These are phyloP conservation scores for Xerocomus brunneocitrinus DNA, from an alignment of 768 basidiomycete species.

Conservation along the genomic window DNA sequence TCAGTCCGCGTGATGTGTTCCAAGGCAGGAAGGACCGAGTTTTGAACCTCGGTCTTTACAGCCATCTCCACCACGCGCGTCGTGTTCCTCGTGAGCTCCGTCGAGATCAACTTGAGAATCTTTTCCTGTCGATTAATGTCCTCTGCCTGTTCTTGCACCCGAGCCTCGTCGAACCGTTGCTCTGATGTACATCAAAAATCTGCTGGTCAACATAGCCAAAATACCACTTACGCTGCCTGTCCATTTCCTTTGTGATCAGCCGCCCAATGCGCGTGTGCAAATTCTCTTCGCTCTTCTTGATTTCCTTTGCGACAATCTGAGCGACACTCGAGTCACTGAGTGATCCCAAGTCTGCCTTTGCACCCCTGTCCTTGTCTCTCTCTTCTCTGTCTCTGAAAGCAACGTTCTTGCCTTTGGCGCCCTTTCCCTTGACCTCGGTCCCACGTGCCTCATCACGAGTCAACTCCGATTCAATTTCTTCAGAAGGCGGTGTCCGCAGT, in stretches of 20 bases:
- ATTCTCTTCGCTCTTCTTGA: slow-evolving; percentile 78
- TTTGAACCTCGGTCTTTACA: slow-evolving; percentile 80
- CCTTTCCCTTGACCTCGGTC: slow-evolving; percentile 48
- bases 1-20: slow-evolving; percentile 80
- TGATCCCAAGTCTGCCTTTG: slow-evolving; percentile 23
- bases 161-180: slow-evolving; percentile 78
- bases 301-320: slow-evolving; percentile 66
- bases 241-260: slow-evolving; percentile 80
- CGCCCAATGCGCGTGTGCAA: slow-evolving; percentile 73
- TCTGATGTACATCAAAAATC: slow-evolving; percentile 40
- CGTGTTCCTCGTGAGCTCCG: slow-evolving; percentile 81
- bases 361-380: slow-evolving; percentile 33
- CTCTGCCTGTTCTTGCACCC: slow-evolving; percentile 70
- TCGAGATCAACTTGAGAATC: slow-evolving; percentile 84
- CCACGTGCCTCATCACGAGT: slow-evolving; percentile 54
- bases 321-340: slow-evolving; percentile 54
- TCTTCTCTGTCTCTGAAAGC: slow-evolving; percentile 60
- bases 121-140: slow-evolving; percentile 86
- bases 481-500: slow-evolving; percentile 65
- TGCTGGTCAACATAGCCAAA: slow-evolving; percentile 1
- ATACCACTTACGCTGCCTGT: slow-evolving; percentile 71
- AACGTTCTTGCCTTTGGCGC: slow-evolving; percentile 51
- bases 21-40: slow-evolving; percentile 75
- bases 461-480: slow-evolving; percentile 67
- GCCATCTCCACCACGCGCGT: slow-evolving; percentile 87